These are phyloP conservation scores for Trametes pubescens DNA, from an alignment of 1,284 basidiomycete species.

Conservation along the genomic window DNA sequence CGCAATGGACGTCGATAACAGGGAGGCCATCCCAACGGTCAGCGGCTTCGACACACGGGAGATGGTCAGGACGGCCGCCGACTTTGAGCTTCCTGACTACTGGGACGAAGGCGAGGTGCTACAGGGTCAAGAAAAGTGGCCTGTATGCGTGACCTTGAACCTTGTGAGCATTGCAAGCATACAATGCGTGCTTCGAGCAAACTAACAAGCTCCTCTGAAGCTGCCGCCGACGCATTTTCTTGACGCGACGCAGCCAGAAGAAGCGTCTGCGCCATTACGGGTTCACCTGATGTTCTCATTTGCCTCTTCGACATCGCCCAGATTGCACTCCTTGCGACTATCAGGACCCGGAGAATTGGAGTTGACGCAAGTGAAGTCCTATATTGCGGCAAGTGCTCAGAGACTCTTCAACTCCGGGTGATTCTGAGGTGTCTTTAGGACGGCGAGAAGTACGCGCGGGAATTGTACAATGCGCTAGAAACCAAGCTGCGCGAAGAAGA, in stretches of 20 bases:
- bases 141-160: conserved; percentile 79
- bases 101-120: conserved; percentile 83
- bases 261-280: conserved; percentile 61
- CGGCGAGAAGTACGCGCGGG: conserved; percentile 47
- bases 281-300: conserved; percentile 72
- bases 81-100: conserved; percentile 85
- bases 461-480: conserved; percentile 46
- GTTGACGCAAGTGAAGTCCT: conserved; percentile 52
- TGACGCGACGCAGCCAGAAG: conserved; percentile 74
- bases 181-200: neutral
- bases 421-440: conserved; percentile 35
- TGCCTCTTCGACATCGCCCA: conserved; percentile 45
- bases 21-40: conserved; percentile 13
- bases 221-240: conserved; percentile 65
- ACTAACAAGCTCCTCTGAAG: conserved; percentile 42
- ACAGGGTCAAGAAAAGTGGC: conserved; percentile 68
- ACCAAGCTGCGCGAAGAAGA: conserved; percentile 48
- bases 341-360: conserved; percentile 65
- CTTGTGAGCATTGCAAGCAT: conserved; percentile 51
- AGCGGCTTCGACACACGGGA: conserved; percentile 69
- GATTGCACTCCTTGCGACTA: conserved; percentile 67
- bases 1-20: conserved; percentile 58
- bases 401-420: neutral
- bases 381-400: conserved; percentile 56
- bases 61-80: conserved; percentile 56